A percentile compares a stretch with the other conserved stretches of the same genome.
phyloP scores from a whole-genome alignment of 352 stramenopile genomes.

The Plasmopara muralis region DNA sequence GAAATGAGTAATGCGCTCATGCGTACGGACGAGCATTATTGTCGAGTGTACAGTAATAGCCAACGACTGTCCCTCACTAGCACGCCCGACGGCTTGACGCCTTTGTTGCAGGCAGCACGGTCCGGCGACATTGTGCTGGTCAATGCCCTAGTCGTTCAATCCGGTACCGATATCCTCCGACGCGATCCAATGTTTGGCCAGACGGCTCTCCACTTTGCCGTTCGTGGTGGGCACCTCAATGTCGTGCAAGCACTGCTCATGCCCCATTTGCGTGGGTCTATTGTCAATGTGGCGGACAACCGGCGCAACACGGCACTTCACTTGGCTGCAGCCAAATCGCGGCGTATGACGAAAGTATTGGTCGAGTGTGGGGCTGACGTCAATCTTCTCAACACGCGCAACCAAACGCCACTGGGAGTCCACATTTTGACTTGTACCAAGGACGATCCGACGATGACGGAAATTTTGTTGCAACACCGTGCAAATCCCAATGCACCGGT shows the following conservation, averaged over 20 bases:
- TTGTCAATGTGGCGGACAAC: conserved; percentile 67
- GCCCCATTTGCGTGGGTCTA: conserved; percentile 51
- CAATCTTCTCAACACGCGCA: conserved; percentile 64
- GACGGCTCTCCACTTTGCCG: conserved; percentile 64
- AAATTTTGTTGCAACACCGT: conserved; percentile 49
- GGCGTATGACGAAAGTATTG: conserved; percentile 55
- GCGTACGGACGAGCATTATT: conserved; percentile 67
- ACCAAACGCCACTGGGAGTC: conserved; percentile 58
- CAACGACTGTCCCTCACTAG: conserved; percentile 8
- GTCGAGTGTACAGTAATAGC: conserved; percentile 31
- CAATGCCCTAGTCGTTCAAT: conserved; percentile 64
- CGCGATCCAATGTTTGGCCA: conserved; percentile 56
- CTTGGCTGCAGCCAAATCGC: conserved; percentile 52
- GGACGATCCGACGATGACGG: conserved; percentile 54
- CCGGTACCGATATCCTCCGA: conserved; percentile 58
- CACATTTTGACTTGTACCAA: conserved; percentile 51
- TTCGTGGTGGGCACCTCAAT: conserved; percentile 53
- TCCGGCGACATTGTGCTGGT: conserved; percentile 57
- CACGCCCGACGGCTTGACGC: conserved; percentile 53
- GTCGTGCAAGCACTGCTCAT: conserved; percentile 64
- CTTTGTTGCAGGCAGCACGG: conserved; percentile 53
- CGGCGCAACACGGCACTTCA: conserved; percentile 57
- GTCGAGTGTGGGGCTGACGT: conserved; percentile 48
- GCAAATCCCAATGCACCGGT: conserved; percentile 52
- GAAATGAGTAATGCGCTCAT: conserved; percentile 67